phyloP scores from a whole-genome alignment of 1,139 yeast genomes.

The Hansenula lynferdii region DNA sequence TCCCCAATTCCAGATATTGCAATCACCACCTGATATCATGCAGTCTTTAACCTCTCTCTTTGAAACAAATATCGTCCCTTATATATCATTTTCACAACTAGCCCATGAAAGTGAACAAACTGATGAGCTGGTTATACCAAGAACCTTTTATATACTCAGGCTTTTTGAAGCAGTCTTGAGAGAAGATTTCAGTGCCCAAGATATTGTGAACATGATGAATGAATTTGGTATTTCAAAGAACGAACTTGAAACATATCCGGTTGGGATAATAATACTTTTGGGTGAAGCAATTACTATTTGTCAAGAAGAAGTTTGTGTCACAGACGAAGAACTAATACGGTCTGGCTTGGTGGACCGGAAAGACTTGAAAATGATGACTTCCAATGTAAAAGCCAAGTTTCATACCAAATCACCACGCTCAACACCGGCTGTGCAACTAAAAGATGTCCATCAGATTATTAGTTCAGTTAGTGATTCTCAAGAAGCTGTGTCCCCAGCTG shows the following conservation, averaged over 20 bases:
- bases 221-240: slow-evolving; percentile 46
- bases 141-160: slow-evolving; percentile 53
- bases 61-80: slow-evolving; percentile 40
- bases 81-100: slow-evolving; percentile 63
- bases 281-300: slow-evolving; percentile 54
- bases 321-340: slow-evolving; percentile 26
- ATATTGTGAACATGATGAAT: slow-evolving; percentile 55
- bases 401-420: slow-evolving; percentile 33
- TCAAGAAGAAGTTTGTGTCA: slow-evolving; percentile 52
- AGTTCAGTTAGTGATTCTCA: slow-evolving; percentile 41
- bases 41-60: slow-evolving; percentile 52
- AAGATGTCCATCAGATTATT: slow-evolving; percentile 46
- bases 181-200: slow-evolving; percentile 42
- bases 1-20: slow-evolving; percentile 36
- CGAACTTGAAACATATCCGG: slow-evolving; percentile 67
- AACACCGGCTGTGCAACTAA: slow-evolving; percentile 20
- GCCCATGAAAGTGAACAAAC: slow-evolving; percentile 59
- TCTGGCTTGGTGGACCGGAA: slow-evolving; percentile 62
- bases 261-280: slow-evolving; percentile 65
- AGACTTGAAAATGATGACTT: slow-evolving; percentile 50
- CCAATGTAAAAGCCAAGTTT: slow-evolving; percentile 46
- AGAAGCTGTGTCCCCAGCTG: slow-evolving; percentile 50
- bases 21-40: slow-evolving; percentile 51
- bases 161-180: slow-evolving; percentile 62
- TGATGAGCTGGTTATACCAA: slow-evolving; percentile 59